Conservation (phyloP, 2,329 filamentous ascomycete genomes). For the Fusarium sp. region DNA sequence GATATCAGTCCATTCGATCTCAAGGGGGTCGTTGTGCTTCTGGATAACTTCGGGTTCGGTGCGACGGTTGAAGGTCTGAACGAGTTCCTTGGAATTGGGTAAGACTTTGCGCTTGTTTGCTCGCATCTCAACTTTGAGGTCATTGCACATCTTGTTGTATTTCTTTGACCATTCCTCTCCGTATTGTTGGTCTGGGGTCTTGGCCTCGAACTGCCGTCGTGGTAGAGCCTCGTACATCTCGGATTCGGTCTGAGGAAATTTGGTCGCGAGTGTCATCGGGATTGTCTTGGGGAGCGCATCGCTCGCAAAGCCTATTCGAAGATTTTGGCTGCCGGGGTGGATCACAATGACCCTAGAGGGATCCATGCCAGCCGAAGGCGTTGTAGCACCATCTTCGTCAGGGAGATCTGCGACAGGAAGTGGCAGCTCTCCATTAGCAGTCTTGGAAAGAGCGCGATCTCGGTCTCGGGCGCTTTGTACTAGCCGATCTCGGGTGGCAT, state of each 20-base stretch:
- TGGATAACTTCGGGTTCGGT: constrained; percentile 87
- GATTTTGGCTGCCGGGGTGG: constrained; percentile 94
- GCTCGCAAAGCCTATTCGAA: constrained; percentile 94
- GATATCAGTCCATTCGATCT: constrained; percentile 95
- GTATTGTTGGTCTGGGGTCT: constrained; percentile 81
- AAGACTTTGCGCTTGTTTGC: constrained; percentile 93
- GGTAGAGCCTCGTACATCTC: constrained; percentile 86
- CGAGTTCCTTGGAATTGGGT: constrained; percentile 97
- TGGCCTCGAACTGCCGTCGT: constrained; percentile 72
- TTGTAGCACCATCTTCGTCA: constrained; percentile 67
- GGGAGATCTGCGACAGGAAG: constrained; percentile 70
- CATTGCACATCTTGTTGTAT: constrained; percentile 85
- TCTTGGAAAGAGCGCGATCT: constrained; percentile 85
- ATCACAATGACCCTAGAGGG: constrained; percentile 95
- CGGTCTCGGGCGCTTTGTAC: constrained; percentile 88
- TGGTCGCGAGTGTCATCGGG: constrained; percentile 90
- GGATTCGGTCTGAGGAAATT: constrained; percentile 81
- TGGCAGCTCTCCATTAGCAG: constrained; percentile 74
- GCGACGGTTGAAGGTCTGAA: constrained; percentile 92
- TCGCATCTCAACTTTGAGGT: constrained; percentile 91
- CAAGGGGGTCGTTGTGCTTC: constrained; percentile 93
- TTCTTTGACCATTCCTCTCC: constrained; percentile 82
- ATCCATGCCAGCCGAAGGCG: constrained; percentile 71
- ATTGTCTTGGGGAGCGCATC: constrained; percentile 95
- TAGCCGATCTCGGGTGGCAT: constrained; percentile 85